These are phyloP conservation scores for Populus pruinosa DNA, from an alignment of 345 rosid genomes.

Conservation along the genomic window DNA sequence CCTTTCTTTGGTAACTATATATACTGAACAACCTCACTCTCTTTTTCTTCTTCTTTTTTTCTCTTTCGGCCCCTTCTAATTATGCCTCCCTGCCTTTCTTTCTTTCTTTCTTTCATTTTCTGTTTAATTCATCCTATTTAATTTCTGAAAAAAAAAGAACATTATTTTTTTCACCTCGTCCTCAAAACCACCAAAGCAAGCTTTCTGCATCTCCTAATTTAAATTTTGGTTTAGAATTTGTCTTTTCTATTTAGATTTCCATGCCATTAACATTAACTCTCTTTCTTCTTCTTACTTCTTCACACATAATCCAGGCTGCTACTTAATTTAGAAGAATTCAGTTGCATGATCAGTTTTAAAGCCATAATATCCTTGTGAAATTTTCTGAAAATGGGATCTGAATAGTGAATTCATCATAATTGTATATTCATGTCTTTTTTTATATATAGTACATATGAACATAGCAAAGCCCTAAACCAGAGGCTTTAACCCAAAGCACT, in stretches of 20 bases:
- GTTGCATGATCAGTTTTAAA: conserved; percentile 24
- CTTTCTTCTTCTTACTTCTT: background rate
- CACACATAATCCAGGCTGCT: conserved; percentile 6
- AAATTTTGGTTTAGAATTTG: conserved; percentile 9
- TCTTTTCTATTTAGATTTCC: conserved; percentile 9
- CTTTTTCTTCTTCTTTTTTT: background rate
- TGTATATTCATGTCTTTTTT: background rate
- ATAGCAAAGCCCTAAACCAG: conserved; percentile 40
- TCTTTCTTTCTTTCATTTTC: background rate
- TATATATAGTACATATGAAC: background rate
- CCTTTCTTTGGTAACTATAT: background rate
- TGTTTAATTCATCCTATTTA: background rate
- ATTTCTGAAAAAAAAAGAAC: conserved; percentile 1
- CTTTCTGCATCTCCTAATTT: conserved; percentile 5
- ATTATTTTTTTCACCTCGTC: background rate
- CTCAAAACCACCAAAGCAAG: conserved; percentile 5
- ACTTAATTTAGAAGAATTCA: conserved; percentile 11
- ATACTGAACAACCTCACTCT: background rate
- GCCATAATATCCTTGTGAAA: conserved; percentile 13
- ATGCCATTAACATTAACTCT: background rate
- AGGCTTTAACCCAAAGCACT: conserved; percentile 25
- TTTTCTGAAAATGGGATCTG: conserved; percentile 30
- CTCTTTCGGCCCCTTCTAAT: background rate
- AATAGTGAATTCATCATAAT: conserved; percentile 27
- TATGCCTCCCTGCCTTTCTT: background rate